These are phyloP conservation scores for Teunomyces pallodes DNA, from an alignment of 805 yeast genomes.

Conservation along the genomic window DNA sequence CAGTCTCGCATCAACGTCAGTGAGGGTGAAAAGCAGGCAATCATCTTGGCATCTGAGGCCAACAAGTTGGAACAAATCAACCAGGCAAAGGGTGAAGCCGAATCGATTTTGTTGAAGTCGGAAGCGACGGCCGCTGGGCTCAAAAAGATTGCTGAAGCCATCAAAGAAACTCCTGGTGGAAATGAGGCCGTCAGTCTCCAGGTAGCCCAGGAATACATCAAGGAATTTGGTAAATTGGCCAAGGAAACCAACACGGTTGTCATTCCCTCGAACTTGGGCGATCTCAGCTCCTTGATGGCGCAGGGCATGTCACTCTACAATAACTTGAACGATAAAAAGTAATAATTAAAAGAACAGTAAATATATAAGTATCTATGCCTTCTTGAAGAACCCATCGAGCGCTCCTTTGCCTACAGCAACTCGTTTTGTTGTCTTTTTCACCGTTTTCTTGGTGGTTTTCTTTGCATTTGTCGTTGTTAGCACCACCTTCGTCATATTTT, in stretches of 20 bases:
- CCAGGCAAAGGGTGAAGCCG: constrained; percentile 71
- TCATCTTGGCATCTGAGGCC: constrained; percentile 76
- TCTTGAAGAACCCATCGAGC: constrained; percentile 63
- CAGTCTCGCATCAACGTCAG: constrained; percentile 79
- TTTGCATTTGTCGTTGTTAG: constrained; percentile 18
- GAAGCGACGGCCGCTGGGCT: constrained; percentile 75
- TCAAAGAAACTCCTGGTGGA: constrained; percentile 66
- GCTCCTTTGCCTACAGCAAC: constrained; percentile 65
- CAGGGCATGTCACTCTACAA: constrained; percentile 73
- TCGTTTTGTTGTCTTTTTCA: constrained; percentile 29
- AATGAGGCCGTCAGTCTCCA: constrained; percentile 73
- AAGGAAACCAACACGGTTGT: constrained; percentile 78
- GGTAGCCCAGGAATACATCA: constrained; percentile 81
- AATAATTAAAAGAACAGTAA: background rate
- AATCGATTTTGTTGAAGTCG: constrained; percentile 62
- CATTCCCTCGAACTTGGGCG: constrained; percentile 73
- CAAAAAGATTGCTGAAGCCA: constrained; percentile 61
- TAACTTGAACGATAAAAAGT: constrained; percentile 32
- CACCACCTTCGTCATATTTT: constrained; percentile 22
- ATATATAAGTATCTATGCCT: constrained; percentile 17
- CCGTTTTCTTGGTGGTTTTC: constrained; percentile 19
- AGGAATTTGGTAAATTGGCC: constrained; percentile 77
- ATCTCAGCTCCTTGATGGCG: constrained; percentile 71
- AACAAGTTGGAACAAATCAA: constrained; percentile 59
- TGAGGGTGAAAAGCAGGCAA: constrained; percentile 73